Evolutionary conservation across 805 yeast species (phyloP), one percentile per base, ranked within the genome.

Genomic region (Isabelozyma heimii): DNA sequence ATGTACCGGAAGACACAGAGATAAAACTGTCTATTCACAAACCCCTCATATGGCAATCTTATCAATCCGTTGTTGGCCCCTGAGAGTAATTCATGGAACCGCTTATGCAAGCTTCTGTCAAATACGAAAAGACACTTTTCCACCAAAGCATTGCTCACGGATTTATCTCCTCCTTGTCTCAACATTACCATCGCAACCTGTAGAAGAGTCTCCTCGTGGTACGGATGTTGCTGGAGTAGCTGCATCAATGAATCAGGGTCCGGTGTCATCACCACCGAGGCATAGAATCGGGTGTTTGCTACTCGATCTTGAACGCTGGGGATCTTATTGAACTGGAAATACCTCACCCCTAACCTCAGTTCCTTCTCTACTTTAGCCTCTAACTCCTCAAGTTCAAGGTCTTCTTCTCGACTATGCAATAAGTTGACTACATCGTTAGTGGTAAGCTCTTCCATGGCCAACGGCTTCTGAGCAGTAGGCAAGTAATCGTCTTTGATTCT

Each of bases 401-500:
- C 55, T 14, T 66, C 70, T 46, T 72, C 76, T 47, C 70, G 72
- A 49, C 70, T 72, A 17, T 61, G 62, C 35, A 61, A 57, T 40
- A 54, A 62, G 51, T 57, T 63, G 53, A 75, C 55, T 2, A 80
- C 52, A 12, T 80, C 80, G 1, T 62, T 66, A 0, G 51, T 49
- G 0, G 60, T 62, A 9, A 85, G 52, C 55, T 82, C 83, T 12
- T 80, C 83, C 89, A 87, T 82, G 0, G 65, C 57, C 38, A 88
- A 58, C 12, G 86, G 85, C 51, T 83, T 85, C 48, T 76, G 74
- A 26, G 77, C 67, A 0, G 89, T 81, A 1, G 96, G 96, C 7
- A 87, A 60, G 89, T 91, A 89, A 60, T 87, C 91, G 51, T 87
- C 91, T 60, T 87, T 79, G 42, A 89, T 82, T 57, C 84, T 84